Evolutionary conservation across 441 rosid species (phyloP), one percentile per base, ranked within the genome.

Genomic region (Corymbia calophylla): DNA sequence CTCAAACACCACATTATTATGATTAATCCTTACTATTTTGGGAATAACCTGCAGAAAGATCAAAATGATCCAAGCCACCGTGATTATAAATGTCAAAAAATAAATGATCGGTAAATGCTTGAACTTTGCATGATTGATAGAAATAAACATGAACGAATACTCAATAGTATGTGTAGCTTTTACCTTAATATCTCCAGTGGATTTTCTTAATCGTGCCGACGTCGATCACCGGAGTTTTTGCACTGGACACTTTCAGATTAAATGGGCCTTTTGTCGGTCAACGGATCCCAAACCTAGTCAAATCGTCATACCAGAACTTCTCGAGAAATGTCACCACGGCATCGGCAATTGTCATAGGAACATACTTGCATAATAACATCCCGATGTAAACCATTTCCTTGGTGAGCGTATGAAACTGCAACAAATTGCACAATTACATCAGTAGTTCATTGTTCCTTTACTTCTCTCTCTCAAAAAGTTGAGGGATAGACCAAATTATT

Each of bases 261-360:
- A 93, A 93, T 7, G 95, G 95, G 16, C 95, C 95, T 48, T 68
- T 7, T 1, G n/a, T 44, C 0, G 95, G 96, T 29, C 89, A 82
- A 25, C 15, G 49, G n/a, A 94, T 68, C 48, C 95, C 94, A 68
- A 92, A 88, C 25, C 49, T 86, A 1, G 94, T 88, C 9, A 92
- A 15, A 27, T 93, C 60, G 5, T 94, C 92, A 51, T 49, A 91
- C 7, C 17, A 25, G 0, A 93, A 25, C 17, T 49, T 89, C 12
- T 87, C 47, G 15, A 91, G 56, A 51, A 51, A 9, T 21, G 56
- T 25, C 5, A 81, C 48, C 5, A 88, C 5, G 5, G 9, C 10
- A 48, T 94, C 94, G 25, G 87, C 93, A 5, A 87, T 1, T 17
- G 6, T 53, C 32, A 54, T 14, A 0, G 93, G 88, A 3, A 90